A percentile compares a stretch with the other conserved stretches of the same genome.
Conservation (phyloP, 257 asterid species). For the Apocynum venetum region DNA sequence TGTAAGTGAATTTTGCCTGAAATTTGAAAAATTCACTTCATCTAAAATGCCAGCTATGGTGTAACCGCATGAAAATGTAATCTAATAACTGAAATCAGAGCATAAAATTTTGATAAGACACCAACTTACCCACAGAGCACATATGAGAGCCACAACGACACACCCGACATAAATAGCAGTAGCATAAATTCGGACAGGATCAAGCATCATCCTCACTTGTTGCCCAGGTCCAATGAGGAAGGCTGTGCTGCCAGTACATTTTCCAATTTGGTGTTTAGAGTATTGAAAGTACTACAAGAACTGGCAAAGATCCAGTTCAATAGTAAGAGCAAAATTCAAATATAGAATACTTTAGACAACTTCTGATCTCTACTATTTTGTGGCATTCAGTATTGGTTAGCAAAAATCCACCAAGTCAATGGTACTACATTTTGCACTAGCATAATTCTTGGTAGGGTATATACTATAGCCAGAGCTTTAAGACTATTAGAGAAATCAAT, state of each 20-base stretch:
- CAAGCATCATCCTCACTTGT: slow-evolving; percentile 87
- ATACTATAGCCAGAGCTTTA: background rate
- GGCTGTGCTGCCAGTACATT: slow-evolving; percentile 80
- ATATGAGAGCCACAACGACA: slow-evolving; percentile 76
- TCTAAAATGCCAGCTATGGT: background rate
- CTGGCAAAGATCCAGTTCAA: slow-evolving; percentile 3
- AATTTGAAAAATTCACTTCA: background rate
- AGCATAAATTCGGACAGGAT: slow-evolving; percentile 74
- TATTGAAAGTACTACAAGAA: slow-evolving; percentile 23
- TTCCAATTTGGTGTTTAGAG: slow-evolving; percentile 43
- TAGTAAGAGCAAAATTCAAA: background rate
- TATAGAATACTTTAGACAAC: background rate
- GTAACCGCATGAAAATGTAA: background rate
- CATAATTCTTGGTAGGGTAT: background rate
- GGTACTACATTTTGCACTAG: background rate
- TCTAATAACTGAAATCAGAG: background rate
- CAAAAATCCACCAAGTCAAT: background rate
- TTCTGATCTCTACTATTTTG: background rate
- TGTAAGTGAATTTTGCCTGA: background rate
- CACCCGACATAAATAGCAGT: slow-evolving; percentile 66
- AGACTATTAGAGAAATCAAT: background rate
- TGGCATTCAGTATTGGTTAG: background rate
- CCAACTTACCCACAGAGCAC: slow-evolving; percentile 81
- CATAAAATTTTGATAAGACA: background rate
- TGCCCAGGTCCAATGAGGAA: slow-evolving; percentile 75